Evolutionary conservation across 2,329 filamentous ascomycete species (phyloP), one percentile per base, ranked within the genome.

Genomic region (Trichophyton schoenleinii): DNA sequence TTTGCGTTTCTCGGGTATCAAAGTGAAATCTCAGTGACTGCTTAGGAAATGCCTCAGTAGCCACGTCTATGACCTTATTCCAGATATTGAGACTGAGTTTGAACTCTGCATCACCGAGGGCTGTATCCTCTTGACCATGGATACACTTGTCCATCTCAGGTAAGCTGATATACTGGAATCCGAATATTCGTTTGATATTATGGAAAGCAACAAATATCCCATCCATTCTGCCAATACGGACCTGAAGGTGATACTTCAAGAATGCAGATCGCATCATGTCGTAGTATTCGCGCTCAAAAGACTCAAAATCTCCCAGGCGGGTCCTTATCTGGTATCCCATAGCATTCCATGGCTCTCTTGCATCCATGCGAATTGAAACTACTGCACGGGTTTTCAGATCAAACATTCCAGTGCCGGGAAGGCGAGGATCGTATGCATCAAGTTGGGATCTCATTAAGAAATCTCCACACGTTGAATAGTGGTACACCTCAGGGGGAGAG

Each of bases 131-230:
- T 58, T 89, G 87, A 22, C 90, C 91, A 70, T 99, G 95, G n/a
- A 99, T 74, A 0, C 89, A 83, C n/a, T 80, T 71, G 71, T 99
- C 94, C 87, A 99, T 91, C 70, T 99, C 94, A 3, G 83, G 72
- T 13, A 97, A 75, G 63, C 85, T 86, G 63, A 99, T 82, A 71
- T 99, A 99, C 73, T 99, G 94, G 73, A 99, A 99, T 4, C 94
- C 94, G 71, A 99, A 99, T 58, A 99, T 95, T 61, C 91, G 87
- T 73, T 91, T 82, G 1, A 91, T 89, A 71, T 99, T 99, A 78
- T 99, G 94, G 71, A 86, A 99, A 1, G 94, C 94, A 22, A 97
- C 88, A 70, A 97, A 99, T 58, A 97, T 96, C 60, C 94, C 94
- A 70, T 99, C 92, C 95, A 99, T 99, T 58, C 91, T 86, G 18